phyloP scores from a whole-genome alignment of 331 rosid species.

The Stylosanthes scabra region DNA sequence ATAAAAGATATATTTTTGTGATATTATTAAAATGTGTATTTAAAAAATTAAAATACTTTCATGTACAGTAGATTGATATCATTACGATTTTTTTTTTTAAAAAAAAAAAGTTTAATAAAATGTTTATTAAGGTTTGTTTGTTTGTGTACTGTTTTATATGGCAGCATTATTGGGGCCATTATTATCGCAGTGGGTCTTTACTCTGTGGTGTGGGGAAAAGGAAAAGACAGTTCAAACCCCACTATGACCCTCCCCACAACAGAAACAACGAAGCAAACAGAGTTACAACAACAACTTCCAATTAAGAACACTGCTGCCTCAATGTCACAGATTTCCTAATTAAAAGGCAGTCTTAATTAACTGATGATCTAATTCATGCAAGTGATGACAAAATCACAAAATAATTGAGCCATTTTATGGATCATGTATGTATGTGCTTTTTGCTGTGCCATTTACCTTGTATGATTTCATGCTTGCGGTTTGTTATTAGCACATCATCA shows the following conservation, averaged over 20 bases:
- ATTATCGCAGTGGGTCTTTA: conserved; percentile 64
- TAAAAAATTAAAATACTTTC: too few species aligned
- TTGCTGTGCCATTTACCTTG: not conserved
- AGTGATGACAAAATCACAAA: not conserved
- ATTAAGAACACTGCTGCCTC: too few species aligned
- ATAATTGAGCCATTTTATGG: not conserved
- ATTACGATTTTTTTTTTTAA: too few species aligned
- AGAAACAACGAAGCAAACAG: conserved; percentile 30
- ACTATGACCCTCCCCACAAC: too few species aligned
- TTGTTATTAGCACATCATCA: too few species aligned
- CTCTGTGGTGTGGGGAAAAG: conserved; percentile 72
- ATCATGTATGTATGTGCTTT: conserved; percentile 4
- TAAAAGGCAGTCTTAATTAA: not conserved
- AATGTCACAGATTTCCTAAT: too few species aligned
- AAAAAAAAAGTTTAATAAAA: too few species aligned
- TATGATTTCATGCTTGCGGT: too few species aligned
- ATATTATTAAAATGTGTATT: too few species aligned
- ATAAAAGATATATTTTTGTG: too few species aligned
- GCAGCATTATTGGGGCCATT: conserved; percentile 61
- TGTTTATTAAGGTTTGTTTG: too few species aligned
- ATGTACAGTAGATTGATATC: too few species aligned
- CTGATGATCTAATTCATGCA: not conserved
- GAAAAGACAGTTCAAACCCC: conserved; percentile 52
- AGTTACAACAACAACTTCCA: conserved; percentile 38
- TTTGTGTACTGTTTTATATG: not conserved